These are phyloP conservation scores for Aegilops longissima DNA, from an alignment of 176 grass and related monocot genomes.

Conservation along the genomic window DNA sequence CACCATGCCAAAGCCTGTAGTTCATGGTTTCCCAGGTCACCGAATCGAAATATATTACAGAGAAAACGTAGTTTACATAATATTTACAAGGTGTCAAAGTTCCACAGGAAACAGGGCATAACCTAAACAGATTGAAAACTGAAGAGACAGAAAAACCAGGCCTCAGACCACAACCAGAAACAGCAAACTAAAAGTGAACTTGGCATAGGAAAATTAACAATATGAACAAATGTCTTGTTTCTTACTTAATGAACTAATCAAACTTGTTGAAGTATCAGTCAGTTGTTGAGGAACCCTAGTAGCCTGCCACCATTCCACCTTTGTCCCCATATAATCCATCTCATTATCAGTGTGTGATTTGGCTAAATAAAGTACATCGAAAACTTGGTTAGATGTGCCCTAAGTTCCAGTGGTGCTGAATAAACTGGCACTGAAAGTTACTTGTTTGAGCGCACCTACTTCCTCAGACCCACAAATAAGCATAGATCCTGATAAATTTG, in stretches of 20 bases:
- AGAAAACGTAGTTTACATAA: neutral
- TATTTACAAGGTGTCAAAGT: neutral
- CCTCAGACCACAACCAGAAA: neutral
- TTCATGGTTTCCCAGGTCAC: neutral
- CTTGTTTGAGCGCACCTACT: neutral
- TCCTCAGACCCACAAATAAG: no score
- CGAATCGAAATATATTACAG: neutral
- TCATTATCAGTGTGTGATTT: no score
- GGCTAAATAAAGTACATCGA: no score
- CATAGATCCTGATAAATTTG: neutral
- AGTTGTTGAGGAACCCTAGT: no score
- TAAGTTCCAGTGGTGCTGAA: neutral
- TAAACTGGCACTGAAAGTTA: neutral
- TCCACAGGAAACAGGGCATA: neutral
- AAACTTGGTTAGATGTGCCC: neutral
- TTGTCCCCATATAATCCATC: no score
- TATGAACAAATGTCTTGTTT: neutral
- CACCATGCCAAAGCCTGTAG: constrained; percentile 14
- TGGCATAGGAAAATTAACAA: neutral
- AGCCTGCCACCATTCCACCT: no score
- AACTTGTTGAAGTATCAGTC: no score
- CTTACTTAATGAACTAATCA: neutral
- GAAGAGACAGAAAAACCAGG: neutral
- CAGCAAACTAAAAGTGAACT: neutral
- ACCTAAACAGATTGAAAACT: neutral